phyloP scores from a whole-genome alignment of 23 red algal genomes.

The Gracilariopsis chorda region DNA sequence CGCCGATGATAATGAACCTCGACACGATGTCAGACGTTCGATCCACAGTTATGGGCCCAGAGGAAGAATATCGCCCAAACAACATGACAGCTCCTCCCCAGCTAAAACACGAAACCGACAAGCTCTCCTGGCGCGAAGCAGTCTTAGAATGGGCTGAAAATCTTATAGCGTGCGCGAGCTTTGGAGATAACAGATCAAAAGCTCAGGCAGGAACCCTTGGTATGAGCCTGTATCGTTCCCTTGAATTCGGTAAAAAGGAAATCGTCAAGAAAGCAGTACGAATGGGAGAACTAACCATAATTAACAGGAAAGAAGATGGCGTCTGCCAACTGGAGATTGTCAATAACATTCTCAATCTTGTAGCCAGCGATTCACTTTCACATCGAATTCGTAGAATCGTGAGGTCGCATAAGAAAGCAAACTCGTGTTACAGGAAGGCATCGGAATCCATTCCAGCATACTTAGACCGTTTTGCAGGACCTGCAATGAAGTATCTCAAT shows the following conservation, averaged over 20 bases:
- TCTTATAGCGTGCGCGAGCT: background rate
- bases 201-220: background rate
- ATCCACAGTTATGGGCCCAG: constrained; percentile 22
- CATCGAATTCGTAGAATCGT: background rate
- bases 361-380: background rate
- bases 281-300: background rate
- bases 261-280: background rate
- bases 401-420: background rate
- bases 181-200: background rate
- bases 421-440: background rate
- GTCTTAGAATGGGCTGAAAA: background rate
- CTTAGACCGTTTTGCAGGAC: background rate
- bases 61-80: background rate
- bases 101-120: background rate
- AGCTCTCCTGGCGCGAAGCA: background rate
- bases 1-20: too few species aligned
- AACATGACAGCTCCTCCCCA: background rate
- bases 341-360: background rate
- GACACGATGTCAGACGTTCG: too few species aligned
- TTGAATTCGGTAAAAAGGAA: background rate
- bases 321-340: background rate
- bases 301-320: background rate
- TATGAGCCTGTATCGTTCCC: background rate
- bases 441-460: background rate
- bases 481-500: constrained; percentile 21